These are phyloP conservation scores for Phialocephala sp. DNA, from an alignment of 2,329 filamentous ascomycete genomes.

Conservation along the genomic window DNA sequence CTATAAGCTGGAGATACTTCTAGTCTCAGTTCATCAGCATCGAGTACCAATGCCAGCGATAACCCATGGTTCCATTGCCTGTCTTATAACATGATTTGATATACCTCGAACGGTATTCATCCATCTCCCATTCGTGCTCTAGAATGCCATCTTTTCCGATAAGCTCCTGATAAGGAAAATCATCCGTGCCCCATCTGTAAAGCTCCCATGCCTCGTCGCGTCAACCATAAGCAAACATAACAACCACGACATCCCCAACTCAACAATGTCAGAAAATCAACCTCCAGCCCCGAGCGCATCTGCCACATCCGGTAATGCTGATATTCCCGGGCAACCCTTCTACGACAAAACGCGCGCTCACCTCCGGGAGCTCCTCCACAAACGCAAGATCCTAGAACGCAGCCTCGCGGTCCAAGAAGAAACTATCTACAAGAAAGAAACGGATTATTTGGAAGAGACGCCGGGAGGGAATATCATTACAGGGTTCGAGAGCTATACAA, in stretches of 20 bases:
- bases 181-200: too few relatives aligned
- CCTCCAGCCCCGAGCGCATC: conserved; percentile 39
- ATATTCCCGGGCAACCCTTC: conserved; percentile 63
- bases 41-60: neutral
- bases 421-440: conserved; percentile 81
- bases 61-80: neutral
- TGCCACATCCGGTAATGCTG: conserved; percentile 41
- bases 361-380: conserved; percentile 68
- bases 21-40: too few relatives aligned
- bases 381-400: conserved; percentile 57
- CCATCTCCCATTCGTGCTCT: neutral
- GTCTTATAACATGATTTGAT: neutral
- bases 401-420: conserved; percentile 63
- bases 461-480: conserved; percentile 93
- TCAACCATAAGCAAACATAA: neutral
- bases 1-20: too few relatives aligned
- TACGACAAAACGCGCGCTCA: conserved; percentile 75
- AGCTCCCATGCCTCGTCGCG: neutral
- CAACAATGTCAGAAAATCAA: conserved; percentile 54
- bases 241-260: neutral
- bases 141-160: neutral
- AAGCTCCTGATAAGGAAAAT: neutral
- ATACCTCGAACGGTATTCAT: neutral
- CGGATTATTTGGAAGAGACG: conserved; percentile 88
- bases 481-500: conserved; percentile 98